These are phyloP conservation scores for Knufia fluminis DNA, from an alignment of 2,329 filamentous ascomycete species.

Conservation along the genomic window DNA sequence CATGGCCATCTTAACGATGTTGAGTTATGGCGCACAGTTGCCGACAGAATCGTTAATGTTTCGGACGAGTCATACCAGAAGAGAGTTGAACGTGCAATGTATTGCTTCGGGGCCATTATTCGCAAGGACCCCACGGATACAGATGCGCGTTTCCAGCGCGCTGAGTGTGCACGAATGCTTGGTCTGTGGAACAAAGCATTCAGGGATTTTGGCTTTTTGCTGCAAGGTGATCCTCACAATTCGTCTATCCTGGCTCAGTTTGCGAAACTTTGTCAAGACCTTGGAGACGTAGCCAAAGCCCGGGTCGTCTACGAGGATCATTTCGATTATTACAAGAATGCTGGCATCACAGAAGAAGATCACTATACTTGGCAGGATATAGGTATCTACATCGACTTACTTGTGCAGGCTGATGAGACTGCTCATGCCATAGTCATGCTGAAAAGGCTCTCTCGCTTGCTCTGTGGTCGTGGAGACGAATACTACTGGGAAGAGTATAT, in stretches of 20 bases:
- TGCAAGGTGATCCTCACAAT: slow-evolving; percentile 46
- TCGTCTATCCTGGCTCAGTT: slow-evolving; percentile 46
- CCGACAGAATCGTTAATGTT: slow-evolving; percentile 44
- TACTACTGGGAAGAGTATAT: slow-evolving; percentile 63
- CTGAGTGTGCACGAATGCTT: slow-evolving; percentile 46
- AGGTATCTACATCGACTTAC: slow-evolving; percentile 75
- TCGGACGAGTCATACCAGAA: slow-evolving; percentile 33
- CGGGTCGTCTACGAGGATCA: slow-evolving; percentile 44
- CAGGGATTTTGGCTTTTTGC: slow-evolving; percentile 45
- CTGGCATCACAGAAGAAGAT: slow-evolving; percentile 32
- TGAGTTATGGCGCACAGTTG: slow-evolving; percentile 49
- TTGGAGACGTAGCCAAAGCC: slow-evolving; percentile 40
- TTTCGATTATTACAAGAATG: slow-evolving; percentile 40
- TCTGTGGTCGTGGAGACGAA: slow-evolving; percentile 67
- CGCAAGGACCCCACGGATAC: slow-evolving; percentile 43
- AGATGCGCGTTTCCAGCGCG: slow-evolving; percentile 46
- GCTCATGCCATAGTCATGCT: slow-evolving; percentile 57
- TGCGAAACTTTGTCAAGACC: slow-evolving; percentile 48
- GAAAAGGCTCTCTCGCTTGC: slow-evolving; percentile 68
- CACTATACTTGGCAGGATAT: slow-evolving; percentile 68
- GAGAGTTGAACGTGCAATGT: slow-evolving; percentile 40
- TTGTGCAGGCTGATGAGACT: slow-evolving; percentile 53
- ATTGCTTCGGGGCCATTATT: slow-evolving; percentile 47
- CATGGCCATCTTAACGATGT: slow-evolving; percentile 47
- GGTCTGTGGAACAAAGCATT: slow-evolving; percentile 39